Conservation (phyloP, 805 yeast genomes). For the Wickerhamomyces strasburgensis region DNA sequence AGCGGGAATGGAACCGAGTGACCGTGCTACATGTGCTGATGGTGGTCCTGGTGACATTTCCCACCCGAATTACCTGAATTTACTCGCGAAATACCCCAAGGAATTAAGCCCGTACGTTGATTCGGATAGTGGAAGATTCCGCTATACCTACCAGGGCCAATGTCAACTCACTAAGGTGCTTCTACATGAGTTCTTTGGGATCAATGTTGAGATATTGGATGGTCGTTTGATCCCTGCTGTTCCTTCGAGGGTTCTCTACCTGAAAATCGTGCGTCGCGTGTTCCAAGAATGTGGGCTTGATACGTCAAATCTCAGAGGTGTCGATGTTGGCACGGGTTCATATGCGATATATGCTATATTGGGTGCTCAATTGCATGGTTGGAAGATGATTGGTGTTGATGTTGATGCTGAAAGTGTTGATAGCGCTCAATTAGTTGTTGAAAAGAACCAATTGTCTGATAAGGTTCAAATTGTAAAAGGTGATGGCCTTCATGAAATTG, state of each 20-base stretch:
- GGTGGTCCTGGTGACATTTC: background rate
- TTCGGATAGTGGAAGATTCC: background rate
- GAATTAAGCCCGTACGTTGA: background rate
- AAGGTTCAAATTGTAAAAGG: constrained; percentile 13
- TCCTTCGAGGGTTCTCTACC: constrained; percentile 14
- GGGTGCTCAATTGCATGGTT: constrained; percentile 23
- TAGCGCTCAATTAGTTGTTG: background rate
- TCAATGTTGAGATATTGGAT: constrained; percentile 4
- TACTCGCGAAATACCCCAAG: background rate
- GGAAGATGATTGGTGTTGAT: constrained; percentile 39
- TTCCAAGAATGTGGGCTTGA: constrained; percentile 9
- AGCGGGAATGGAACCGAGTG: too few species aligned
- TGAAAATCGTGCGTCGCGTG: constrained; percentile 7
- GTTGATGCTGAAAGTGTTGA: constrained; percentile 24
- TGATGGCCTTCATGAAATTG: too few species aligned
- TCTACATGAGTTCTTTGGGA: constrained; percentile 7
- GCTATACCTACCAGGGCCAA: constrained; percentile 13
- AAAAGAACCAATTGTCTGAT: too few species aligned
- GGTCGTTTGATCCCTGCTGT: constrained; percentile 18
- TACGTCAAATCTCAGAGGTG: constrained; percentile 17
- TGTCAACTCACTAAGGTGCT: constrained; percentile 16
- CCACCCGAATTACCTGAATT: background rate
- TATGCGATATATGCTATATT: constrained; percentile 43
- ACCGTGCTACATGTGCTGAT: too few species aligned
- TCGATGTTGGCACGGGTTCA: constrained; percentile 50